These are phyloP conservation scores for Moniliophthora roreri DNA, from an alignment of 1,284 basidiomycete genomes.

Conservation along the genomic window DNA sequence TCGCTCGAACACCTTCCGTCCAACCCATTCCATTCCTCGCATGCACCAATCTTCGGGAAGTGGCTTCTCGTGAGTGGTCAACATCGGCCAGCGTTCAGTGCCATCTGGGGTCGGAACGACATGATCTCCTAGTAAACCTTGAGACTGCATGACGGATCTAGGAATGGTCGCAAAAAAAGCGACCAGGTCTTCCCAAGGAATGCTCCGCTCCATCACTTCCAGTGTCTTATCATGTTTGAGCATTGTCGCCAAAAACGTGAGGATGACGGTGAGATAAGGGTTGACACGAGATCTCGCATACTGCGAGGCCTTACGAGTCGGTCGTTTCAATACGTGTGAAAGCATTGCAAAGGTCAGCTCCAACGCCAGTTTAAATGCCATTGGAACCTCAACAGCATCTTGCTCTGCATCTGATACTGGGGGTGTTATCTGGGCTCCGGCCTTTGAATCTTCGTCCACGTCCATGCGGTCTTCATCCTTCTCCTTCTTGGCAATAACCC, in stretches of 20 bases:
- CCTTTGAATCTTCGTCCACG: slow-evolving; percentile 51
- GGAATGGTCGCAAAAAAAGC: slow-evolving; percentile 67
- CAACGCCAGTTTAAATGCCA: slow-evolving; percentile 70
- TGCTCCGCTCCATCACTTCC: slow-evolving; percentile 64
- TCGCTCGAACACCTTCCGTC: slow-evolving; percentile 83
- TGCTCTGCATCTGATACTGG: slow-evolving; percentile 33
- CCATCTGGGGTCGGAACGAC: slow-evolving; percentile 15
- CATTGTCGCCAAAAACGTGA: slow-evolving; percentile 86
- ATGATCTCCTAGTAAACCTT: slow-evolving; percentile 31
- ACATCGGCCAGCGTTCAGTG: slow-evolving; percentile 52
- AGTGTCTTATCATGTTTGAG: slow-evolving; percentile 65
- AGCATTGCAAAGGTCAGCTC: slow-evolving; percentile 83
- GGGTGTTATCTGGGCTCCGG: slow-evolving; percentile 34
- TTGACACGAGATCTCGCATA: slow-evolving; percentile 67
- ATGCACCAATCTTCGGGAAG: slow-evolving; percentile 95
- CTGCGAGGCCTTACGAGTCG: slow-evolving; percentile 57
- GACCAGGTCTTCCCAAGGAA: slow-evolving; percentile 86
- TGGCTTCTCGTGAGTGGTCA: slow-evolving; percentile 63
- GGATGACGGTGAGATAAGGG: slow-evolving; percentile 83
- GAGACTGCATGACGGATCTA: slow-evolving; percentile 49
- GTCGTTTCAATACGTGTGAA: slow-evolving; percentile 67
- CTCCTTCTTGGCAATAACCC: slow-evolving; percentile 46
- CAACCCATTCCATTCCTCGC: slow-evolving; percentile 94
- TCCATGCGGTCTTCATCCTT: slow-evolving; percentile 50
- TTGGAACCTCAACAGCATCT: slow-evolving; percentile 45